A percentile compares a stretch with the other conserved stretches of the same genome.
Conservation (phyloP, 176 grass and related monocot species). For the Cenchrus americanus region DNA sequence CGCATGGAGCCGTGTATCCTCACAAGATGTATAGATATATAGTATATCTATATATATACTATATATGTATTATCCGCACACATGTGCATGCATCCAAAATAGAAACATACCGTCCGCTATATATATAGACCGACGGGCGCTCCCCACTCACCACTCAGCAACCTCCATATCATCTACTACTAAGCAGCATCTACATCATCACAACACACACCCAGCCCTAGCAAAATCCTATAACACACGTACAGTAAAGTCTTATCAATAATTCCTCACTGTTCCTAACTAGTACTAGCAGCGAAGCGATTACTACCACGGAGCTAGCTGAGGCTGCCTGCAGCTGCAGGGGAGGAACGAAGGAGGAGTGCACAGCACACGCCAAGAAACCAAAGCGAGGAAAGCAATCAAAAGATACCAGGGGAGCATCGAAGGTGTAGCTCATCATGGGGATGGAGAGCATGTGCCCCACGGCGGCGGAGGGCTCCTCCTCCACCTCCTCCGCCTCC, state of each 20-base stretch:
- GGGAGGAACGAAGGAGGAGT: too few relatives aligned
- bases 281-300: background rate
- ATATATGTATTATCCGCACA: background rate
- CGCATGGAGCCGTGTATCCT: background rate
- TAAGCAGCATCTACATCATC: background rate
- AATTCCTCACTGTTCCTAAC: conserved; percentile 28
- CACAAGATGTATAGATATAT: background rate
- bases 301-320: conserved; percentile 22
- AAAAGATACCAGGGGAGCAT: background rate
- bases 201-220: conserved; percentile 24
- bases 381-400: background rate
- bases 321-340: background rate
- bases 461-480: conserved; percentile 6
- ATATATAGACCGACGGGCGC: conserved; percentile 29
- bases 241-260: conserved; percentile 28
- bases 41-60: background rate
- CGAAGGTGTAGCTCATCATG: conserved; percentile 30
- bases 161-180: background rate
- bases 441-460: conserved; percentile 46
- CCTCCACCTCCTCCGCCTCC: conserved; percentile 24
- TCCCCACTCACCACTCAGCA: background rate
- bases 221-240: too few relatives aligned
- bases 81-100: conserved; percentile 36
- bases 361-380: conserved; percentile 22
- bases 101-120: conserved; percentile 9